Conservation (phyloP, 345 rosid genomes). For the Gynandropsis gynandra region DNA sequence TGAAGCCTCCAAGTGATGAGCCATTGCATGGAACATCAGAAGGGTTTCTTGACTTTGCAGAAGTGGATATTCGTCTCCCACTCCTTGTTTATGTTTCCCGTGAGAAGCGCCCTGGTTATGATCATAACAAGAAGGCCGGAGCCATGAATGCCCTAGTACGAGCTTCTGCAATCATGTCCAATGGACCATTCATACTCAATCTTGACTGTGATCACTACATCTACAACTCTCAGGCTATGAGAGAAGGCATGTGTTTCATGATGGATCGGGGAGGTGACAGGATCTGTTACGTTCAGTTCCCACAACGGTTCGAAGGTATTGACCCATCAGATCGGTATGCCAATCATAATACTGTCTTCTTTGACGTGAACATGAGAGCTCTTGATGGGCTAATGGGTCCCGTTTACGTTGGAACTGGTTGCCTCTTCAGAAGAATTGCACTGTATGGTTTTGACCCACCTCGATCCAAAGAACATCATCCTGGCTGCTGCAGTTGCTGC, state of each 20-base stretch:
- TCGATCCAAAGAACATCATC: slow-evolving; percentile 54
- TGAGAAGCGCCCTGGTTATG: slow-evolving; percentile 97
- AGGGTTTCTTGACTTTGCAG: slow-evolving; percentile 57
- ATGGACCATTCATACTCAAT: slow-evolving; percentile 94
- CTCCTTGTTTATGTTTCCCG: slow-evolving; percentile 96
- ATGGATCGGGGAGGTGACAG: slow-evolving; percentile 98
- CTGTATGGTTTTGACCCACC: slow-evolving; percentile 95
- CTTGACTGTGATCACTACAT: slow-evolving; percentile 98
- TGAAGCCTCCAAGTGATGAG: slow-evolving; percentile 95
- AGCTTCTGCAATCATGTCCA: slow-evolving; percentile 96
- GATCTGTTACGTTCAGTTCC: slow-evolving; percentile 89
- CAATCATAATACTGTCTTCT: slow-evolving; percentile 95
- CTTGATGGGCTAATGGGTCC: slow-evolving; percentile 99
- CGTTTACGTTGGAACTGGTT: slow-evolving; percentile 94
- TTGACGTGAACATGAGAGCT: slow-evolving; percentile 98
- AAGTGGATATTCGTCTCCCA: slow-evolving; percentile 92
- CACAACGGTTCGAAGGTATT: slow-evolving; percentile 96
- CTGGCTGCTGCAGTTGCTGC: slow-evolving; percentile 70
- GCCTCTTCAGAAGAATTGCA: slow-evolving; percentile 86
- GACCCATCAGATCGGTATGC: slow-evolving; percentile 98
- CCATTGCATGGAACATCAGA: slow-evolving; percentile 68
- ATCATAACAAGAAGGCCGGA: slow-evolving; percentile 98
- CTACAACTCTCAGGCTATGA: slow-evolving; percentile 86
- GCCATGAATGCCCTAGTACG: slow-evolving; percentile 98
- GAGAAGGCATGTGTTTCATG: slow-evolving; percentile 99